phyloP scores from a whole-genome alignment of 306 rosid genomes.

The Fragaria vesca region DNA sequence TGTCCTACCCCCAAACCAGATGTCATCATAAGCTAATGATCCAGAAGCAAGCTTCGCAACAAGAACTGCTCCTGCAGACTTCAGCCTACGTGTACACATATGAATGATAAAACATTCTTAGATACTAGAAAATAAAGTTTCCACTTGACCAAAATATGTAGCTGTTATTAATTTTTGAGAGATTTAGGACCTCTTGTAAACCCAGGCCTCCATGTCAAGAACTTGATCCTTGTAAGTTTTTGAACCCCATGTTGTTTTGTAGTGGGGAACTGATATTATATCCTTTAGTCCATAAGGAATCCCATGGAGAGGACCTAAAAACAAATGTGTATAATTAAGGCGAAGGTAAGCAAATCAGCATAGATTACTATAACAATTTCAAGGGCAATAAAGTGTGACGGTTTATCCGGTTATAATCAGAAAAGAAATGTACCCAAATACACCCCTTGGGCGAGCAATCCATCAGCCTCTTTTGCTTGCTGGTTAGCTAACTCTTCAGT shows the following conservation, averaged over 20 bases:
- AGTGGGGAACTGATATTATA: constrained; percentile 68
- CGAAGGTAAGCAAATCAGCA: neutral
- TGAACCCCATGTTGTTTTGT: constrained; percentile 82
- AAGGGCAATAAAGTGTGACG: neutral
- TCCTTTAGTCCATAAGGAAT: constrained; percentile 90
- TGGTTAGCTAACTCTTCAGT: constrained; percentile 65
- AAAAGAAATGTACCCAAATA: constrained; percentile 51
- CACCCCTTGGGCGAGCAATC: constrained; percentile 56
- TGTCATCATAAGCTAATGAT: constrained; percentile 78
- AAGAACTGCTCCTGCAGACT: constrained; percentile 67
- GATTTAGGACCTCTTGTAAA: constrained; percentile 56
- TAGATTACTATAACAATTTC: neutral
- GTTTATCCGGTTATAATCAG: neutral
- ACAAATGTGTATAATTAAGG: neutral
- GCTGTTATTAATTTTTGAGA: neutral
- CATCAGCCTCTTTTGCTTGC: constrained; percentile 70
- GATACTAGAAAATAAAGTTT: constrained; percentile 11
- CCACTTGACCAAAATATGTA: neutral
- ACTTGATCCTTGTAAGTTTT: constrained; percentile 65
- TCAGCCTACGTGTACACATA: constrained; percentile 38
- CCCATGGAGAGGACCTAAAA: constrained; percentile 73
- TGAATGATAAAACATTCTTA: neutral
- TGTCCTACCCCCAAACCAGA: constrained; percentile 85
- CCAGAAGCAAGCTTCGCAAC: constrained; percentile 83
- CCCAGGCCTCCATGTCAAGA: constrained; percentile 67